A percentile compares a stretch with the other conserved stretches of the same genome.
Evolutionary conservation across 73 alveolate species (phyloP).

Genomic region (Paramecium biaurelia): DNA sequence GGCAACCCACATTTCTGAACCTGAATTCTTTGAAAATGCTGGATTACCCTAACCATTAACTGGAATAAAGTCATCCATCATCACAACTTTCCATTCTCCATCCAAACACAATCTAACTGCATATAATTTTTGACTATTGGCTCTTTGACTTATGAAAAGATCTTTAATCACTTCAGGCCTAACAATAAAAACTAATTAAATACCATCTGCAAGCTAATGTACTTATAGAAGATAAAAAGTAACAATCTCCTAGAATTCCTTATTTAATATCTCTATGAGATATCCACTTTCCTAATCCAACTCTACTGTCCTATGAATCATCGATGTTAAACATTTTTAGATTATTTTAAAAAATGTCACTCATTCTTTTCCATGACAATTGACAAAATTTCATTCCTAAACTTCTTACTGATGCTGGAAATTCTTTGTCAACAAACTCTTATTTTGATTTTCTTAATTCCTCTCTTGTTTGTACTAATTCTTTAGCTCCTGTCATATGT

Average conservation of each 20-base stretch:
- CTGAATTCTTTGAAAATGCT: conserved; percentile 87
- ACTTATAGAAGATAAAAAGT: conserved; percentile 86
- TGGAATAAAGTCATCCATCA: conserved; percentile 95
- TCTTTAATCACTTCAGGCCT: conserved; percentile 73
- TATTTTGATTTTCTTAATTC: background rate
- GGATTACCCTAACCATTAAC: conserved; percentile 66
- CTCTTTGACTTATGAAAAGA: conserved; percentile 71
- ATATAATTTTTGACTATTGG: conserved; percentile 80
- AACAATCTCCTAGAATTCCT: conserved; percentile 95
- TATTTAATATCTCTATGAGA: conserved; percentile 84
- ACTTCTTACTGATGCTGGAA: background rate
- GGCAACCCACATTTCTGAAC: conserved; percentile 96
- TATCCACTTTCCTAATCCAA: conserved; percentile 65
- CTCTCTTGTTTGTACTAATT: background rate
- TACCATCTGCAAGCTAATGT: conserved; percentile 80
- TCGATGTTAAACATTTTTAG: background rate
- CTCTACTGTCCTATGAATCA: conserved; percentile 44
- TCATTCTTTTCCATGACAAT: conserved; percentile 12
- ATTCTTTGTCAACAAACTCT: background rate
- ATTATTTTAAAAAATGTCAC: background rate
- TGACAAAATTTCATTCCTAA: background rate
- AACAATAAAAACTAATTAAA: conserved; percentile 53
- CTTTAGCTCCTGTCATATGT: background rate
- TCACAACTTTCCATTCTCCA: conserved; percentile 81
- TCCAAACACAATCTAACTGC: conserved; percentile 82